These are phyloP conservation scores for Hortaea sp. DNA, from an alignment of 2,329 filamentous ascomycete genomes.

Conservation along the genomic window DNA sequence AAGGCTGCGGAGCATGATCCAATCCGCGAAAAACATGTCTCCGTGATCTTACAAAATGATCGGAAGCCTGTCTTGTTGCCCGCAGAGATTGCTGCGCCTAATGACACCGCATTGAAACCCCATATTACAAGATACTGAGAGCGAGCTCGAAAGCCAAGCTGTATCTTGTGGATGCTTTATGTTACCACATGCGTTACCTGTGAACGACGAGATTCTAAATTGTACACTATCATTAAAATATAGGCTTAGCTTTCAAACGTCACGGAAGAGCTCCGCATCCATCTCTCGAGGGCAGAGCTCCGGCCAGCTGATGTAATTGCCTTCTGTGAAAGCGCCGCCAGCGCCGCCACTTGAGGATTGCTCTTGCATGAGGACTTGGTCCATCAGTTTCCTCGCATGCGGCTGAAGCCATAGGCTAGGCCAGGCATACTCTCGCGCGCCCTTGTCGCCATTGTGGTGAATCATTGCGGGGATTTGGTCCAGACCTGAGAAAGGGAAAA, in stretches of 20 bases:
- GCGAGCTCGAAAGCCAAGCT: too few relatives aligned
- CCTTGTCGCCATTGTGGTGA: conserved; percentile 13
- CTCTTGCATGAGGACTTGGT: not conserved
- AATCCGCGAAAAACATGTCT: too few relatives aligned
- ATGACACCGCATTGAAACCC: too few relatives aligned
- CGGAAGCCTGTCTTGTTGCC: too few relatives aligned
- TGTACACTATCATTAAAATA: too few relatives aligned
- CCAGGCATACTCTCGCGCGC: conserved; percentile 9
- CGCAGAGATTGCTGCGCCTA: too few relatives aligned
- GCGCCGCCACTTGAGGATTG: not conserved
- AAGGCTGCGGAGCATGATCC: too few relatives aligned
- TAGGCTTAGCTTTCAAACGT: not conserved
- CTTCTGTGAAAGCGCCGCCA: not conserved
- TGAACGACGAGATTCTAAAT: too few relatives aligned
- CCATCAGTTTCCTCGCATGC: conserved; percentile 8
- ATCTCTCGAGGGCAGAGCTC: conserved; percentile 5
- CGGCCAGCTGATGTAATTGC: conserved; percentile 1
- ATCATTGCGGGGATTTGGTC: conserved; percentile 12
- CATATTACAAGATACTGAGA: too few relatives aligned
- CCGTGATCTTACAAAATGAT: too few relatives aligned
- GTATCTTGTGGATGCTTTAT: too few relatives aligned
- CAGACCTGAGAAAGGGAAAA: not conserved
- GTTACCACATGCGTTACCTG: too few relatives aligned
- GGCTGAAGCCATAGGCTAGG: conserved; percentile 10
- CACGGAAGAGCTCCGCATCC: conserved; percentile 5